Conservation (phyloP, 1,284 basidiomycete species). For the Microbotryum intermedium region DNA sequence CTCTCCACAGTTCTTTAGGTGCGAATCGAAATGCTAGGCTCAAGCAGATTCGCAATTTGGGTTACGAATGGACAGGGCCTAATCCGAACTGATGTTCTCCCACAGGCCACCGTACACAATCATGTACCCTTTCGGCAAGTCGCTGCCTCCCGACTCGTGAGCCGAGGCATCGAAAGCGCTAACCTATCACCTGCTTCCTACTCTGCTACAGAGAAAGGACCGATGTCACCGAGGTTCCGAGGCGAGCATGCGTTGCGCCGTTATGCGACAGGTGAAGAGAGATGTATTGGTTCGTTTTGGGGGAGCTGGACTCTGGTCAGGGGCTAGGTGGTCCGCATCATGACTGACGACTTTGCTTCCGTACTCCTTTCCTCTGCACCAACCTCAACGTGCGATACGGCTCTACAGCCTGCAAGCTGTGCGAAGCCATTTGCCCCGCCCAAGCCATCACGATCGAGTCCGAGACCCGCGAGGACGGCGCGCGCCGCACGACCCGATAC, state of each 20-base stretch:
- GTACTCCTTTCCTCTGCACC: background rate
- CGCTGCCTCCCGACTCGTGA: background rate
- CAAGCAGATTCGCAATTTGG: no score
- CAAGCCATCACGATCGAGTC: conserved; percentile 99
- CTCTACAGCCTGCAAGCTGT: conserved; percentile 84
- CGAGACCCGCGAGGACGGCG: conserved; percentile 90
- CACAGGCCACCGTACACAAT: conserved; percentile 82
- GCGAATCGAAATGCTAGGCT: background rate
- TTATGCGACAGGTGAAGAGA: conserved; percentile 97
- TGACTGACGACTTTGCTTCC: background rate
- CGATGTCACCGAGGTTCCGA: conserved; percentile 92
- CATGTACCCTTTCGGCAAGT: conserved; percentile 69
- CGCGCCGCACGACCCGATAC: conserved; percentile 94
- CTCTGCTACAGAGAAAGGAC: conserved; percentile 69
- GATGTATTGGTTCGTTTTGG: conserved; percentile 75
- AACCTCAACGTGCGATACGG: background rate
- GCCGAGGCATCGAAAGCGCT: background rate
- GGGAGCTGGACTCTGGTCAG: background rate
- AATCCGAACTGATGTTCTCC: background rate
- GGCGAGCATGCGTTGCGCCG: conserved; percentile 97
- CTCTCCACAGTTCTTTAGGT: conserved; percentile 31
- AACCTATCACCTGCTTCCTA: conserved; percentile 6
- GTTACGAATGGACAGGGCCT: no score
- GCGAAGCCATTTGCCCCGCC: conserved; percentile 98
- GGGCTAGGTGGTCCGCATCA: background rate